Percentiles rank a stretch among this genome's conserved stretches.
These are phyloP conservation scores for Exserohilum turcica DNA, from an alignment of 2,329 filamentous ascomycete species.

Conservation along the genomic window DNA sequence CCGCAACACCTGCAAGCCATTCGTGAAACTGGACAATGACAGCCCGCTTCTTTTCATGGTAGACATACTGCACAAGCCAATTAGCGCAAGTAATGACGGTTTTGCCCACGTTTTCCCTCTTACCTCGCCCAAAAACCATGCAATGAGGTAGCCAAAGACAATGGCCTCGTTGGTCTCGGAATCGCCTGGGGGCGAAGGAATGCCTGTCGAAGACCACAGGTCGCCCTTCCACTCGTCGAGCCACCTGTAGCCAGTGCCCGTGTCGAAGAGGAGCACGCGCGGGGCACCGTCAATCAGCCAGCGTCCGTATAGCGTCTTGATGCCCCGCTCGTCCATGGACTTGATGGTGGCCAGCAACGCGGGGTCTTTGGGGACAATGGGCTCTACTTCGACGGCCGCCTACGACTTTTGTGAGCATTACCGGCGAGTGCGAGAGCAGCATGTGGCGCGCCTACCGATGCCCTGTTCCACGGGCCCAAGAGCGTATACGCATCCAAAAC, in stretches of 20 bases:
- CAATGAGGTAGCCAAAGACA: constrained; percentile 94
- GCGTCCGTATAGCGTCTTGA: constrained; percentile 87
- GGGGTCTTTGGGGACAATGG: constrained; percentile 80
- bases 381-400: constrained; percentile 98
- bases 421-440: neutral
- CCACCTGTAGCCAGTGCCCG: constrained; percentile 87
- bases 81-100: constrained; percentile 19
- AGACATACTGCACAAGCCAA: constrained; percentile 71
- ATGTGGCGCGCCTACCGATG: constrained; percentile 67
- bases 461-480: constrained; percentile 89
- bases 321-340: constrained; percentile 90
- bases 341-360: constrained; percentile 82
- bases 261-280: constrained; percentile 91
- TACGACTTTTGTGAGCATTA: constrained; percentile 51
- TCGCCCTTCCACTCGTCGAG: constrained; percentile 97
- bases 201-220: constrained; percentile 89
- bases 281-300: constrained; percentile 98
- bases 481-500: constrained; percentile 91
- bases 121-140: constrained; percentile 98
- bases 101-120: constrained; percentile 10
- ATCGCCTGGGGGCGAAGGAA: constrained; percentile 89
- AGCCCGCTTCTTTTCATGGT: constrained; percentile 86
- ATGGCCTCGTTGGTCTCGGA: constrained; percentile 97
- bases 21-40: constrained; percentile 99
- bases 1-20: constrained; percentile 92